A percentile compares a stretch with the other conserved stretches of the same genome.
These are phyloP conservation scores for Rosa lucieae DNA, from an alignment of 306 rosid genomes.

Conservation along the genomic window DNA sequence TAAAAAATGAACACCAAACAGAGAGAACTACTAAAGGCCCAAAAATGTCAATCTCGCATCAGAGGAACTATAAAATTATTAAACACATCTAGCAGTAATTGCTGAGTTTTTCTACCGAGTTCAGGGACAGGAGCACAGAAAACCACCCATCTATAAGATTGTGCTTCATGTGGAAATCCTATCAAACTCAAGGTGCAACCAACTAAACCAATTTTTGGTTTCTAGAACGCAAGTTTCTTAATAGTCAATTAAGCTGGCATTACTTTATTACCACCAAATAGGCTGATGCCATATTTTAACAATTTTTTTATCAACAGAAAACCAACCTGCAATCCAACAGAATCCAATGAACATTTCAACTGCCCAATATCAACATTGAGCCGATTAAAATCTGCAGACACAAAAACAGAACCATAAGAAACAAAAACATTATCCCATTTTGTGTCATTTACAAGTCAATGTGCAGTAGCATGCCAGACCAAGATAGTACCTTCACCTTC, in stretches of 20 bases:
- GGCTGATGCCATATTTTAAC: slow-evolving; percentile 7
- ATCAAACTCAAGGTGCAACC: background rate
- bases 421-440: no score
- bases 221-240: background rate
- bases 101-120: background rate
- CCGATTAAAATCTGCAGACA: no score
- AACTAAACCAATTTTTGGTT: background rate
- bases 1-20: no score
- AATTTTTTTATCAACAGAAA: slow-evolving; percentile 9
- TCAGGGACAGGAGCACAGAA: background rate
- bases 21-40: no score
- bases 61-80: background rate
- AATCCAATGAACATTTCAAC: slow-evolving; percentile 48
- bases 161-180: background rate
- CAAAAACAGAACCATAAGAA: no score
- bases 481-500: no score
- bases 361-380: no score
- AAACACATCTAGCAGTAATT: background rate
- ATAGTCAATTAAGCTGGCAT: background rate
- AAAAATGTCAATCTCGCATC: background rate
- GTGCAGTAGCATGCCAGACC: no score
- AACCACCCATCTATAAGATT: background rate
- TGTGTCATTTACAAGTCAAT: no score
- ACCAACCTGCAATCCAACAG: slow-evolving; percentile 55
- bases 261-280: background rate